Evolutionary conservation across 106 monocot genomes (phyloP).

Genomic region (Phalaenopsis aphrodite): DNA sequence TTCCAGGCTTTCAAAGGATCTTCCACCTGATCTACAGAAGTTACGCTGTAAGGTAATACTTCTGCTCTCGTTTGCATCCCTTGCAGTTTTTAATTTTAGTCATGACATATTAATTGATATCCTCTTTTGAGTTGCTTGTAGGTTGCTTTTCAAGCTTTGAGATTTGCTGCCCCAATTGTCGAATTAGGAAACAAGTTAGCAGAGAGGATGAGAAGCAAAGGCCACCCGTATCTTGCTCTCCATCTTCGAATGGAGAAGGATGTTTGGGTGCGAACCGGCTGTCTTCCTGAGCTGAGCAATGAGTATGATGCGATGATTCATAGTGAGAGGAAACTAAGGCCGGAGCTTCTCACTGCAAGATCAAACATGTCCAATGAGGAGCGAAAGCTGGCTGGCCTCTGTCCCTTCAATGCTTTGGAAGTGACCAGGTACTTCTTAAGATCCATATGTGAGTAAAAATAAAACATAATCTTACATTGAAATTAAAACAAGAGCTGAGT

Average conservation of each 20-base stretch:
- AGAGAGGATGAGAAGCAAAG: conserved; percentile 63
- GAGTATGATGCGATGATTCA: conserved; percentile 46
- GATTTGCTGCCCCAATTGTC: conserved; percentile 48
- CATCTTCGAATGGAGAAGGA: conserved; percentile 87
- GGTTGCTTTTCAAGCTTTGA: conserved; percentile 80
- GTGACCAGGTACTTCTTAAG: conserved; percentile 43
- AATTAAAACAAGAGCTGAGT: no score
- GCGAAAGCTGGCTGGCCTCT: conserved; percentile 77
- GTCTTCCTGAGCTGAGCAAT: conserved; percentile 54
- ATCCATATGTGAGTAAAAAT: no score
- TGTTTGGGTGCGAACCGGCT: conserved; percentile 86
- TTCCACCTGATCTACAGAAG: conserved; percentile 74
- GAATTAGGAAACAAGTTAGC: conserved; percentile 62
- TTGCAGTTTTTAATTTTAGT: not conserved
- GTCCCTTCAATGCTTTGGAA: conserved; percentile 68
- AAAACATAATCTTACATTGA: no score
- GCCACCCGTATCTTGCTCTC: conserved; percentile 65
- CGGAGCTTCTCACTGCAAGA: conserved; percentile 69
- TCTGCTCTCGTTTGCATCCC: not conserved
- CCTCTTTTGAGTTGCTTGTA: conserved; percentile 8
- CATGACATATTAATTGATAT: not conserved
- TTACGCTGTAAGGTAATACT: conserved; percentile 75
- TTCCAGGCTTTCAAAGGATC: conserved; percentile 79
- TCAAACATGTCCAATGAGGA: conserved; percentile 78
- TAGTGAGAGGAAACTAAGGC: conserved; percentile 48